Percentiles rank a stretch among this genome's conserved stretches.
Conservation (phyloP, 805 yeast species). For the Starmerella potacharoeniae region DNA sequence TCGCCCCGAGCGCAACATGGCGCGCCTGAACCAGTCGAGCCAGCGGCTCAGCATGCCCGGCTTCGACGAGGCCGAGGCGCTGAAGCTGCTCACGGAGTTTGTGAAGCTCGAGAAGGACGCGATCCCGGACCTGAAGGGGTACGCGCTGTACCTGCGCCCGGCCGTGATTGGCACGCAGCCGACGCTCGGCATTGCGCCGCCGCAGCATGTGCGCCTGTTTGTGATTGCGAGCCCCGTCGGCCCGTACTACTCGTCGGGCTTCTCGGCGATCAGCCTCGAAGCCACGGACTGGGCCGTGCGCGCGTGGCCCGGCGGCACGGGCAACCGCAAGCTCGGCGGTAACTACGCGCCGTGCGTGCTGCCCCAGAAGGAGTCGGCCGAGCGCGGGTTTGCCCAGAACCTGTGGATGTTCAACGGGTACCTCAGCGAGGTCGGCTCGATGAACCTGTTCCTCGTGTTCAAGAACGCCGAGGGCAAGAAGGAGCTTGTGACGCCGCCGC, state of each 20-base stretch:
- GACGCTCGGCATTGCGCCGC: conserved; percentile 76
- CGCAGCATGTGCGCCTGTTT: conserved; percentile 68
- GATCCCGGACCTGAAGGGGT: conserved; percentile 79
- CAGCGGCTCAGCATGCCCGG: conserved; percentile 80
- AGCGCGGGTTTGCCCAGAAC: conserved; percentile 89
- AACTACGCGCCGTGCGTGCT: conserved; percentile 92
- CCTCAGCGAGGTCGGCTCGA: conserved; percentile 95
- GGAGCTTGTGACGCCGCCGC: conserved; percentile 90
- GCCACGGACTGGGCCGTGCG: conserved; percentile 94
- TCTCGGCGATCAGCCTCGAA: conserved; percentile 87
- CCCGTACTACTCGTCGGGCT: conserved; percentile 89
- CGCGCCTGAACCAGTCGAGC: conserved; percentile 79
- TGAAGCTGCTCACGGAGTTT: conserved; percentile 63
- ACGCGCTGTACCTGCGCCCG: conserved; percentile 87
- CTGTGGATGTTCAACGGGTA: conserved; percentile 83
- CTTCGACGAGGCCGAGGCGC: conserved; percentile 67
- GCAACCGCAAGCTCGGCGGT: conserved; percentile 92
- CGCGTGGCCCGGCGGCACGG: conserved; percentile 99
- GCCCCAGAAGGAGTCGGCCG: conserved; percentile 85
- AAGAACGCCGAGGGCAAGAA: conserved; percentile 67
- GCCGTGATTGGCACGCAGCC: conserved; percentile 88
- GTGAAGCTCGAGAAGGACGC: conserved; percentile 62
- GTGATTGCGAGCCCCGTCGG: conserved; percentile 95
- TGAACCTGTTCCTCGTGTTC: conserved; percentile 88
- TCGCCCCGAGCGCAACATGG: conserved; percentile 88